phyloP scores from a whole-genome alignment of 257 asterid species.

The Haberlea rhodopensis region DNA sequence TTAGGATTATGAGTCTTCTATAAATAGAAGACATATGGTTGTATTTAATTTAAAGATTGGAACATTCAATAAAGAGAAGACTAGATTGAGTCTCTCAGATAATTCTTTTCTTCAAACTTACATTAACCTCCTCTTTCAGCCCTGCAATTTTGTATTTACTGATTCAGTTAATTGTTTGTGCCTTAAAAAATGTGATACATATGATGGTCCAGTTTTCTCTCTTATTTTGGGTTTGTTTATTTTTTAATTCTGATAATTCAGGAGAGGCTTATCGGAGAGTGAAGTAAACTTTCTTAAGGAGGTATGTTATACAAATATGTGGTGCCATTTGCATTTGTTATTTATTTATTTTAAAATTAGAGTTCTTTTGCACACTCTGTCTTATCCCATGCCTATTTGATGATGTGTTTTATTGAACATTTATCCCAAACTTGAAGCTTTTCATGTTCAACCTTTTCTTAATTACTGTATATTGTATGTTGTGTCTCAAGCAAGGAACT shows the following conservation, averaged over 20 bases:
- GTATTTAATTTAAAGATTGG: too few relatives aligned
- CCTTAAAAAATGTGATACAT: neutral
- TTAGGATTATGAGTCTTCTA: too few relatives aligned
- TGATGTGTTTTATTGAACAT: neutral
- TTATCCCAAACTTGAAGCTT: slow-evolving; percentile 11
- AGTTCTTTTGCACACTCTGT: slow-evolving; percentile 18
- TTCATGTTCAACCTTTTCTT: slow-evolving; percentile 3
- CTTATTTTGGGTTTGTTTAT: slow-evolving; percentile 25
- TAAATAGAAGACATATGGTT: too few relatives aligned
- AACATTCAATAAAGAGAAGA: too few relatives aligned
- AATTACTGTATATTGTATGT: slow-evolving; percentile 1
- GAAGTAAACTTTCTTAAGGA: slow-evolving; percentile 78
- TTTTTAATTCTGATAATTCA: slow-evolving; percentile 39
- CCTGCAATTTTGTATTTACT: slow-evolving; percentile 7
- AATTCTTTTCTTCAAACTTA: too few relatives aligned
- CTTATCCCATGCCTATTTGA: slow-evolving; percentile 19
- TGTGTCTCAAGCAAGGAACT: slow-evolving; percentile 4
- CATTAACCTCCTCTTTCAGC: too few relatives aligned
- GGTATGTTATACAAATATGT: slow-evolving; percentile 47
- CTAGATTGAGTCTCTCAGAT: neutral
- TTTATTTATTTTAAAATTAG: slow-evolving; percentile 11
- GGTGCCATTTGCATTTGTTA: slow-evolving; percentile 8
- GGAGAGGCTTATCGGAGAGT: slow-evolving; percentile 94
- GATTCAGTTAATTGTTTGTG: neutral
- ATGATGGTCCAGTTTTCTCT: slow-evolving; percentile 5